Conservation (phyloP, 2,329 filamentous ascomycete genomes). For the Clarireedia paspali region DNA sequence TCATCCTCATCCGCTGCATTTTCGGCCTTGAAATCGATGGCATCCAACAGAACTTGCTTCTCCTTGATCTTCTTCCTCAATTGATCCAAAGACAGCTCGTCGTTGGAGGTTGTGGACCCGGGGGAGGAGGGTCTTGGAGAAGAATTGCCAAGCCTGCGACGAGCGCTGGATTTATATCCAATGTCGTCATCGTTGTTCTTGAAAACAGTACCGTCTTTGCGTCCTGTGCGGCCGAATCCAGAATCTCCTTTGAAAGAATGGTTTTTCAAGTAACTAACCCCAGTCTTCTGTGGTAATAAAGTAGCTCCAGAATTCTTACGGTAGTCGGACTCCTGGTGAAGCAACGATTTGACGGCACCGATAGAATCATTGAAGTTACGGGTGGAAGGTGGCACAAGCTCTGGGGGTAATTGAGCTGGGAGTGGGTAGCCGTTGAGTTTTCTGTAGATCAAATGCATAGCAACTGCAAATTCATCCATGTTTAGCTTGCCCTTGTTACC, state of each 20-base stretch:
- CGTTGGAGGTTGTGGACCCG: constrained; percentile 59
- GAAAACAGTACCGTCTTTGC: constrained; percentile 94
- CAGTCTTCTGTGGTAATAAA: constrained; percentile 87
- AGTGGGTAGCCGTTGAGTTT: constrained; percentile 94
- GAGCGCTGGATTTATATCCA: constrained; percentile 88
- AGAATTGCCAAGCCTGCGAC: constrained; percentile 64
- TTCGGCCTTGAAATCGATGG: constrained; percentile 94
- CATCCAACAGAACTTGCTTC: constrained; percentile 89
- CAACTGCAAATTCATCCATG: constrained; percentile 94
- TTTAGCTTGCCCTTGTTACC: constrained; percentile 92
- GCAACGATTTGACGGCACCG: constrained; percentile 81
- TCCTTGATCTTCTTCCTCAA: constrained; percentile 88
- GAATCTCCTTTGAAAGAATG: constrained; percentile 75
- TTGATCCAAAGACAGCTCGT: constrained; percentile 81
- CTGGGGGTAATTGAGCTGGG: constrained; percentile 77
- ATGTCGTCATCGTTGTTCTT: constrained; percentile 93
- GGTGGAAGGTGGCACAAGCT: constrained; percentile 90
- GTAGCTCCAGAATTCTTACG: constrained; percentile 85
- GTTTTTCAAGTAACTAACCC: constrained; percentile 95
- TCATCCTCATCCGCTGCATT: constrained; percentile 86
- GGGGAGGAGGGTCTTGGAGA: constrained; percentile 78
- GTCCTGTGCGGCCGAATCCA: constrained; percentile 48
- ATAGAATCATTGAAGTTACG: constrained; percentile 90
- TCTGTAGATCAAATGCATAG: constrained; percentile 98
- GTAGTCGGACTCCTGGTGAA: constrained; percentile 82